Base-by-base conservation (phyloP, 331 rosid species). In the Erythrophleum ivorense region DNA sequence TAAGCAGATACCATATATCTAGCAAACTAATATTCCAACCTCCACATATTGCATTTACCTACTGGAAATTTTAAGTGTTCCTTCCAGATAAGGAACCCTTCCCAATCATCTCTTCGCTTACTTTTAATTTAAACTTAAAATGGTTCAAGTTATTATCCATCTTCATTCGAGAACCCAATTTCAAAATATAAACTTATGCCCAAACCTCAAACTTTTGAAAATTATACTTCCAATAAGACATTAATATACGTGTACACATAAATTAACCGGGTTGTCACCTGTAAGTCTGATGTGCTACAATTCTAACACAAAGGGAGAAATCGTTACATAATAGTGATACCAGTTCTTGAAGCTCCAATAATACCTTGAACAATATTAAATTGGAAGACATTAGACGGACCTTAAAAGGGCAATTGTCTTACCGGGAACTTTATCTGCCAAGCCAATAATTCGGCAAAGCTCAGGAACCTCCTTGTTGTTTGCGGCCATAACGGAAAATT, bases 381-480 rank as follows among this genome's bases (percentile, higher is more conserved):
- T 14, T 29, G 14, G 43, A 16, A 29, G 66, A 11, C 66, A 73
- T 14, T n/a, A 33, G 7, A 21, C 13, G 2, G 75, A 21, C 38
- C 50, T 73, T 54, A 38, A 48, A 76, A 72, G 1, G 13, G 50
- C 52, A 78, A 73, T 46, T 16, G n/a, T 13, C 84, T 73, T 88
- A 92, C 97, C 95, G n/a, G 86, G 84, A 82, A 86, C 77, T 83
- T 80, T 91, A 73, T 89, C 89, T 4, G 82, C 81, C 85, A 90
- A 89, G 55, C 84, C 88, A 48, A 88, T 46, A 73, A 75, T 82
- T 67, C 87, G 86, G 84, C 81, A 90, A 74, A 92, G 79, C 45
- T 87, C 85, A 1, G 85, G 78, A 38, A 92, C 87, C 41, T 90
- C 91, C 76, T 85, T 81, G 57, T 69, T 73, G 59, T 70, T 86